Base-by-base conservation (phyloP, 2,329 filamentous ascomycete genomes). In the Ceratocystis eucalypticola region DNA sequence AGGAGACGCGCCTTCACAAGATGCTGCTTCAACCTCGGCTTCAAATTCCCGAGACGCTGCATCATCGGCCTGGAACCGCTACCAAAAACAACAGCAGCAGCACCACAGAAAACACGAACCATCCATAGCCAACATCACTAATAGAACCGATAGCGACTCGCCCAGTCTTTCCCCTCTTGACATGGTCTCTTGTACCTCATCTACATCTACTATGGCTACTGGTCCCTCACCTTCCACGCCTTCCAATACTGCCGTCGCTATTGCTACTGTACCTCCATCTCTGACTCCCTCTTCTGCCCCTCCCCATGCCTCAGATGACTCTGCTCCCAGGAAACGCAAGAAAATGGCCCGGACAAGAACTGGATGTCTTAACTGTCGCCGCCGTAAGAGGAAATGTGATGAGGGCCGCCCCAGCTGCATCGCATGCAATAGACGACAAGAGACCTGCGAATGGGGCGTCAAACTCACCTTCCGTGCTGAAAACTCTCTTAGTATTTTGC, bases 361-460 rank as follows among this genome's bases (percentile, higher is more conserved):
- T 3, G 74, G 75, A 0, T 76, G 75, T 48, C 73, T 76, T 65
- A 76, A 76, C 67, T 76, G 75, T 33, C 74, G 75, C 6, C 74
- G 74, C 45, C 75, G 74, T 70, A 76, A 76, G 71, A 72, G 75
- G 53, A 76, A 75, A 67, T 76, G 75, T 66, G 75, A 77, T 64
- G 75, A 77, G 66, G 69, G 69, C 5, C 73, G 72, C 0, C 75
- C 75, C 5, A 68, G 72, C 1, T 76, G 75, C 55, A 74, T 74
- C 15, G 73, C 73, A 1, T 76, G 75, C 68, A 68, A 70, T 10
- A 72, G 74, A 8, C 71, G 72, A 2, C 70, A 70, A 30, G 74
- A 76, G 62, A 61, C 61, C 0, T 76, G 75, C 53, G 72, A 74
- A 72, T 76, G 75, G 75, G 75, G 75, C 0, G 69, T 76, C 68